phyloP scores from a whole-genome alignment of 805 yeast genomes.

The Huiozyma sinensis region DNA sequence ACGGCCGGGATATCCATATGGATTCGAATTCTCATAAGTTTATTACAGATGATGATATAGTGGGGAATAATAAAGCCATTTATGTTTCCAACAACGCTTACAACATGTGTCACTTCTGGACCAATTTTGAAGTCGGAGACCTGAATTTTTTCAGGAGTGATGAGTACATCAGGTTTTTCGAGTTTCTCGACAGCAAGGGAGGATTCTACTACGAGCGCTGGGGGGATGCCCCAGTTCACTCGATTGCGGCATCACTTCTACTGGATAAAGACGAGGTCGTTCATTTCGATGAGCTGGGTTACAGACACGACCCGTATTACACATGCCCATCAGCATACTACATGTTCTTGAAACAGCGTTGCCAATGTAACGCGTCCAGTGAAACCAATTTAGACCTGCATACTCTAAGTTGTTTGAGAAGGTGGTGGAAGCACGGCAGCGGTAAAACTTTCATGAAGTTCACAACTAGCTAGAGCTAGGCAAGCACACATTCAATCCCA shows the following conservation, averaged over 20 bases:
- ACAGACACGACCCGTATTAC: conserved; percentile 58
- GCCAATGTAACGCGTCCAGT: conserved; percentile 45
- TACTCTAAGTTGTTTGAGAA: conserved; percentile 50
- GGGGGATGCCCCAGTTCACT: conserved; percentile 94
- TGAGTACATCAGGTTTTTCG: conserved; percentile 50
- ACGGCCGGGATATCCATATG: conserved; percentile 36
- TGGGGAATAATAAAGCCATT: conserved; percentile 33
- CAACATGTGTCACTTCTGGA: conserved; percentile 81
- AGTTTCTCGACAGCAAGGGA: conserved; percentile 52
- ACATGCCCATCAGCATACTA: conserved; percentile 48
- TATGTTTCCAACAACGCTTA: conserved; percentile 44
- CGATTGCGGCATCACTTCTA: conserved; percentile 54
- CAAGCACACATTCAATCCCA: too few species aligned
- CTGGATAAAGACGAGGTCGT: conserved; percentile 51
- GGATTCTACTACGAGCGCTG: conserved; percentile 83
- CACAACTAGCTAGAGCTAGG: too few species aligned
- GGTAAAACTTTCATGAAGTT: conserved; percentile 21
- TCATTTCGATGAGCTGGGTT: conserved; percentile 77
- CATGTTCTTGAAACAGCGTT: conserved; percentile 43
- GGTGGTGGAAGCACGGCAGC: conserved; percentile 74
- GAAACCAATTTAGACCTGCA: conserved; percentile 34
- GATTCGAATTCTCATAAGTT: conserved; percentile 26
- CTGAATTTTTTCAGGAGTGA: conserved; percentile 61
- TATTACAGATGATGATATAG: conserved; percentile 42
- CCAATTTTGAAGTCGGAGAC: conserved; percentile 71